Conservation (phyloP, 208 protist genomes). For the Tritrichomonas foetus region DNA sequence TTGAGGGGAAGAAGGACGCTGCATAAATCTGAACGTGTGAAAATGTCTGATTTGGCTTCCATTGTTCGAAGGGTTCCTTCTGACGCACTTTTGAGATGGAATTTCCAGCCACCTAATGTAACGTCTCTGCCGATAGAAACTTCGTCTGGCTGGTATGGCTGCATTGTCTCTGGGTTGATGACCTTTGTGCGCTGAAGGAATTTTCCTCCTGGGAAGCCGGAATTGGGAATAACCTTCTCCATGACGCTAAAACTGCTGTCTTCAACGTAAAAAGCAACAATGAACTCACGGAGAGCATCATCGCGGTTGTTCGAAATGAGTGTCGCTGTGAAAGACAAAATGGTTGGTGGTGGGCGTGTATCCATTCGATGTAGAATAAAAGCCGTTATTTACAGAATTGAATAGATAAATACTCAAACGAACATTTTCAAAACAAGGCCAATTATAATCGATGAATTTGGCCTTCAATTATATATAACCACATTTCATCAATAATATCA, state of each 20-base stretch:
- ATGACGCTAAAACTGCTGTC: not conserved
- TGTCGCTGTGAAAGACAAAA: not conserved
- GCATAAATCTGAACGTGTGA: not conserved
- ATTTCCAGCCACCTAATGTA: not conserved
- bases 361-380: not conserved
- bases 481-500: no score
- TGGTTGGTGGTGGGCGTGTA: not conserved
- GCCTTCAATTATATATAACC: no score
- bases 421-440: no score
- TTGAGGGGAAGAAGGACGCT: not conserved
- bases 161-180: not conserved
- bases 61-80: slow-evolving; percentile 1
- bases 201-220: slow-evolving; percentile 18
- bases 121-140: not conserved
- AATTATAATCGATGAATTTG: no score
- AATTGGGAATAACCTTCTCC: slow-evolving; percentile 27
- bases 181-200: not conserved
- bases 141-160: not conserved
- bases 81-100: not conserved
- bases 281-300: not conserved
- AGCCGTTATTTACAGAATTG: no score
- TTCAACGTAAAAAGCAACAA: not conserved
- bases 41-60: slow-evolving; percentile 4
- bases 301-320: slow-evolving; percentile 4
- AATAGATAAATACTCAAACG: no score